Percentiles rank a stretch among this genome's conserved stretches.
phyloP scores from a whole-genome alignment of 176 grass and related monocot species.

The Ensete ventricosum region DNA sequence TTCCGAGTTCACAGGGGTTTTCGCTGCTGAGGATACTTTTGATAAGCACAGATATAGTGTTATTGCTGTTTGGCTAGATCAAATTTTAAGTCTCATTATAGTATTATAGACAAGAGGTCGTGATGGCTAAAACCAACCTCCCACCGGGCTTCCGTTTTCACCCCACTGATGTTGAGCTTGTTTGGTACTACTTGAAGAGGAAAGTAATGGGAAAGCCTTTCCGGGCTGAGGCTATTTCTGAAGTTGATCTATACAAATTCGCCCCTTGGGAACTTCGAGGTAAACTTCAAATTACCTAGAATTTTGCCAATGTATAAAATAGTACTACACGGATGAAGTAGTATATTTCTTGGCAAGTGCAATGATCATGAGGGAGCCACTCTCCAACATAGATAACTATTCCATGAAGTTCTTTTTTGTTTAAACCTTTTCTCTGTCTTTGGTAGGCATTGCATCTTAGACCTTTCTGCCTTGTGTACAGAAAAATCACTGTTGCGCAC shows the following conservation, averaged over 20 bases:
- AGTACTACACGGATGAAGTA: too few relatives aligned
- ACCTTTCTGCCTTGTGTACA: conserved; percentile 25
- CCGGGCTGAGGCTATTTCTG: conserved; percentile 42
- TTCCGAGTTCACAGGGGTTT: not conserved
- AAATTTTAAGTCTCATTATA: conserved; percentile 18
- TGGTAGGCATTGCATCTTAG: not conserved
- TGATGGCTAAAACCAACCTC: conserved; percentile 45
- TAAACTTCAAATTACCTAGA: not conserved
- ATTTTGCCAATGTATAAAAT: too few relatives aligned
- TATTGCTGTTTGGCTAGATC: not conserved
- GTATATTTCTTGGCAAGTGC: not conserved
- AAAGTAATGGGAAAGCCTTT: conserved; percentile 51
- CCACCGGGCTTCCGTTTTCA: conserved; percentile 73
- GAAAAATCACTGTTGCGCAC: conserved; percentile 53
- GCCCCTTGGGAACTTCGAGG: conserved; percentile 84
- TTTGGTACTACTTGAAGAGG: conserved; percentile 74
- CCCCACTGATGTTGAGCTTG: conserved; percentile 67
- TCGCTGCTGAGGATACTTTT: conserved; percentile 4
- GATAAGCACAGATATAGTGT: not conserved
- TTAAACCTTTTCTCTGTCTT: not conserved
- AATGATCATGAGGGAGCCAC: too few relatives aligned
- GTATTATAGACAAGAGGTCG: conserved; percentile 14
- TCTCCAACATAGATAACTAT: not conserved
- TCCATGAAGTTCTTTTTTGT: not conserved
- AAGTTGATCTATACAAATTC: conserved; percentile 75